Base-by-base conservation (phyloP, 1,284 basidiomycete genomes). In the Pholiota adiposa region DNA sequence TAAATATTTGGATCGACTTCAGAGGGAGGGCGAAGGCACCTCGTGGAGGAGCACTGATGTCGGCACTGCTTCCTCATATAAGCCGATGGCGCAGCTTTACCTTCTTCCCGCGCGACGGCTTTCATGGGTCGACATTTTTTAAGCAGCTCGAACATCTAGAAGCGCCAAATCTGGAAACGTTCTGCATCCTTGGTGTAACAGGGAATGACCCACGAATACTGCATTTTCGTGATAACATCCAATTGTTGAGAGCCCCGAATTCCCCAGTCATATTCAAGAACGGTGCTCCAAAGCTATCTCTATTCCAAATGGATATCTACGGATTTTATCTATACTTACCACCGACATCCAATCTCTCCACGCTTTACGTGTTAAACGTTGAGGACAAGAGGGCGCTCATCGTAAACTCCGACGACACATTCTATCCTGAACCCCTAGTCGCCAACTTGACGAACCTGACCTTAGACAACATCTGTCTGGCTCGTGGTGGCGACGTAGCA, bases 1-100 rank as follows among this genome's bases (percentile, higher is more conserved):
- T 62, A 23, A 50, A 59, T 36, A 48, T 62, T 25, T 59, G 54
- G 57, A 19, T 62, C 27, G 50, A 59, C 19, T 27, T 56, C 21
- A 21, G 4, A 21, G 9, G 14, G 12, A n/a, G n/a, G n/a, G n/a
- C n/a, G n/a, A n/a, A n/a, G n/a, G 27, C 33, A 6, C 11, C 9
- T 8, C 19, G n/a, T 34, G 7, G 11, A 46, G 12, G 14, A 38
- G 14, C 14, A 27, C 18, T 56, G 25, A 40, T 56, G 19, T 18
- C 14, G 9, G 23, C 8, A 7, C 18, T 12, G 14, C 11, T 41
- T 29, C 14, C 3, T 9, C 54, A 56, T 19, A 11, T 50, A 23
- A 11, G 4, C 7, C 44, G 54, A 56, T 56, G 54, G 54, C 44
- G 48, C 19, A 46, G 46, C n/a, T 56, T 56, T 29, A 40, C n/a